These are phyloP conservation scores for Schwanniomyces yamadae DNA, from an alignment of 805 yeast genomes.

Conservation along the genomic window DNA sequence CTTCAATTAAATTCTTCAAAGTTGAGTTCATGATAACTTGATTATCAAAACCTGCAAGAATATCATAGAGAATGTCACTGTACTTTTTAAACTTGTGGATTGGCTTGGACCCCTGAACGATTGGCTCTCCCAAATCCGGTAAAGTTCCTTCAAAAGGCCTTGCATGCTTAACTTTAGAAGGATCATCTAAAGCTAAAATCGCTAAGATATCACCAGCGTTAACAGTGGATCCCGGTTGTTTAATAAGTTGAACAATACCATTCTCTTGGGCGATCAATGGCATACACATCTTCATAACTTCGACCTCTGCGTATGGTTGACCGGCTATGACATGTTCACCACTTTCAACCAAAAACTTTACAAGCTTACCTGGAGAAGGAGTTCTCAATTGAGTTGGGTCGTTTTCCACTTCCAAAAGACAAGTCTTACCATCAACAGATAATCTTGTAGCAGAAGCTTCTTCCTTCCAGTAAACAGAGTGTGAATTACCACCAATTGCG, in stretches of 20 bases:
- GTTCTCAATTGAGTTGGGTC: conserved; percentile 99
- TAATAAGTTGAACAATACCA: conserved; percentile 87
- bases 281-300: conserved; percentile 99
- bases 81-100: conserved; percentile 66
- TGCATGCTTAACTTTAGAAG: conserved; percentile 96
- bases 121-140: conserved; percentile 85
- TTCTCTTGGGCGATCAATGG: conserved; percentile 91
- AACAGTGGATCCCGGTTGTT: conserved; percentile 98
- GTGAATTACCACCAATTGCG: conserved; percentile 88
- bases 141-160: conserved; percentile 91
- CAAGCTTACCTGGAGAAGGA: conserved; percentile 98
- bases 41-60: conserved; percentile 89
- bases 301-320: conserved; percentile 96
- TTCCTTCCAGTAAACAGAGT: conserved; percentile 96
- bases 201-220: conserved; percentile 97
- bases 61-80: conserved; percentile 66
- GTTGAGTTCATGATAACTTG: conserved; percentile 91
- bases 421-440: conserved; percentile 93
- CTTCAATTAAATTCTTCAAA: conserved; percentile 66
- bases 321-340: conserved; percentile 93
- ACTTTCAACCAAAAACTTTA: conserved; percentile 86
- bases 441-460: conserved; percentile 94
- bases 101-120: conserved; percentile 79
- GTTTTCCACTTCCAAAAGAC: conserved; percentile 89
- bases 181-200: conserved; percentile 91